Percentiles rank a stretch among this genome's conserved stretches.
phyloP scores from a whole-genome alignment of 768 basidiomycete genomes.

The Macrolepiota albuminosa region DNA sequence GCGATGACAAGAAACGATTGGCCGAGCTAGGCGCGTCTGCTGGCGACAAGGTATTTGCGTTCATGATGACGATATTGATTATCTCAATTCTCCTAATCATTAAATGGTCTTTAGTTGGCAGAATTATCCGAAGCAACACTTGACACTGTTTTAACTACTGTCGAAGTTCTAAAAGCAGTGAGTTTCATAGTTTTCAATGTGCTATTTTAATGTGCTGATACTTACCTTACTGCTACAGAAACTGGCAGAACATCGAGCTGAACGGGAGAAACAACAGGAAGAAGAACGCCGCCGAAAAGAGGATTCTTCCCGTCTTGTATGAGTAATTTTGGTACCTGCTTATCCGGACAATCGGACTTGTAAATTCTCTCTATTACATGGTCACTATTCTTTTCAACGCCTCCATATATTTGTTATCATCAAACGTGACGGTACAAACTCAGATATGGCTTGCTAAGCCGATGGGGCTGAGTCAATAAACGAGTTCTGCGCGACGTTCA shows the following conservation, averaged over 20 bases:
- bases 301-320: constrained; percentile 16
- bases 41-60: constrained; percentile 39
- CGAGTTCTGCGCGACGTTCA: constrained; percentile 11
- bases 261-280: constrained; percentile 38
- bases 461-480: background rate
- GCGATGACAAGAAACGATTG: constrained; percentile 43
- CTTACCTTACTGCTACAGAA: constrained; percentile 32
- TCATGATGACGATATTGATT: background rate
- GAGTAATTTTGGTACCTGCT: background rate
- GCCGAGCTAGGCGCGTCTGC: constrained; percentile 44
- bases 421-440: background rate
- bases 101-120: constrained; percentile 36
- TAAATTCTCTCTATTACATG: background rate
- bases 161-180: constrained; percentile 59
- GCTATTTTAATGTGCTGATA: constrained; percentile 10
- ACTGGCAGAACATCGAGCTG: constrained; percentile 45
- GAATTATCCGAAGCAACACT: constrained; percentile 68
- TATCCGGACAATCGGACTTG: background rate
- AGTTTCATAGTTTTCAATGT: constrained; percentile 18
- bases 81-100: background rate
- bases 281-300: constrained; percentile 20
- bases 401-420: background rate
- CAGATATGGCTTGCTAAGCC: background rate
- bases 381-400: background rate
- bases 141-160: constrained; percentile 50